Evolutionary conservation across 257 asterid genomes (phyloP), one percentile per base, ranked within the genome.

Genomic region (Penstemon newberryi): DNA sequence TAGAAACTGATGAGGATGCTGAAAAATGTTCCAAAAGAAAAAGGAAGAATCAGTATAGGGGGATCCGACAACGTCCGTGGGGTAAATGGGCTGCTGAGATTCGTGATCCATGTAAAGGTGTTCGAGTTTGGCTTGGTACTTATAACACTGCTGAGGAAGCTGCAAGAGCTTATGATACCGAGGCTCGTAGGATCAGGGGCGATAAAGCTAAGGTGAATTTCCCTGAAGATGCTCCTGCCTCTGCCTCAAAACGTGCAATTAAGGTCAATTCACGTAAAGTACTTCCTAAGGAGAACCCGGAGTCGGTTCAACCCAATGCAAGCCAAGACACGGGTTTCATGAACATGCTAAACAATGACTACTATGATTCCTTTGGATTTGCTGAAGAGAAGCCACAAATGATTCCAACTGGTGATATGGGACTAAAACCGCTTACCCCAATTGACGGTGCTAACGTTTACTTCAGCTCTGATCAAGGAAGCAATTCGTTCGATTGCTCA

Each of bases 31-130:
- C 90, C 4, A 94, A 87, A 69, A 82, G 96, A 71, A 94, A 91
- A 87, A 87, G 98, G 88, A 94, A 87, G 83, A 94, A 89, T 74
- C 98, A 91, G 65, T 94, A 89, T 61, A 75, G 99, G 75, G 99
- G 99, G 39, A 94, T 94, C 73, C 82, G 99, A 56, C 99, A 94
- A 61, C 94, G 99, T 8, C 99, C 99, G 7, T 94, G 98, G 99
- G 99, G 99, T 18, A 94, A 91, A 79, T 94, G 99, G 99, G 99
- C 99, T 0, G 98, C 99, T 76, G 99, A 94, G 86, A 94, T 94
- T 25, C 98, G 99, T 52, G 99, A 94, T 56, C 99, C 99, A 0
- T 82, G 86, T 67, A 94, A 94, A 76, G 99, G 99, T 11, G 96
- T 91, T 55, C 85, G 99, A 1, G 98, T 94, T 52, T 94, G 99